Conservation (phyloP, 768 basidiomycete species). For the Lentinula lateritia region DNA sequence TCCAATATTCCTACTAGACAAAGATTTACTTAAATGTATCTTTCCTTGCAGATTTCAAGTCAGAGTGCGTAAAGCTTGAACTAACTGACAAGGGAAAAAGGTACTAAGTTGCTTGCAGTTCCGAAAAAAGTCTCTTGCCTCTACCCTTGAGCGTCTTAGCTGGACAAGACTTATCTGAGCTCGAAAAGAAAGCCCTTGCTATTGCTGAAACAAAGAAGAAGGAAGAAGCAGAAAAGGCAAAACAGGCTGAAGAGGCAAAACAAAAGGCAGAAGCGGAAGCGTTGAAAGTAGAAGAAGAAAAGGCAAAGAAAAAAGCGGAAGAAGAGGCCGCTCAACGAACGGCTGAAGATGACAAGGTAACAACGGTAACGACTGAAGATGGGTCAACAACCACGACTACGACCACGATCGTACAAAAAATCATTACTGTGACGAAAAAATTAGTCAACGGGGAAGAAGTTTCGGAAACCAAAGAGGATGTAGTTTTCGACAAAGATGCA, state of each 20-base stretch:
- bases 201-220: slow-evolving; percentile 10
- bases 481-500: not conserved
- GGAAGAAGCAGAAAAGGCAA: slow-evolving; percentile 3
- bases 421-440: not conserved
- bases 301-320: slow-evolving; percentile 3
- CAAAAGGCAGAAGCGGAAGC: slow-evolving; percentile 2
- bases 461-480: not conserved
- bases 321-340: not conserved
- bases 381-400: not conserved
- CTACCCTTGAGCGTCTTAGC: slow-evolving; percentile 13
- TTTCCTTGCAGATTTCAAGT: slow-evolving; percentile 12
- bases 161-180: slow-evolving; percentile 11
- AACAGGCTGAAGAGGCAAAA: slow-evolving; percentile 4
- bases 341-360: not conserved
- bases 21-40: not conserved
- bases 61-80: slow-evolving; percentile 9
- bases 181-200: slow-evolving; percentile 13
- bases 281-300: not conserved
- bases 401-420: not conserved
- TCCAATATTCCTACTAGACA: not conserved
- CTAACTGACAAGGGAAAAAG: not conserved
- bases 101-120: not conserved
- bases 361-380: not conserved
- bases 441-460: not conserved
- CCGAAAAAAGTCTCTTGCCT: slow-evolving; percentile 5